Percentiles rank a stretch among this genome's conserved stretches.
Evolutionary conservation across 345 rosid species (phyloP).

Genomic region (Gynandropsis gynandra): DNA sequence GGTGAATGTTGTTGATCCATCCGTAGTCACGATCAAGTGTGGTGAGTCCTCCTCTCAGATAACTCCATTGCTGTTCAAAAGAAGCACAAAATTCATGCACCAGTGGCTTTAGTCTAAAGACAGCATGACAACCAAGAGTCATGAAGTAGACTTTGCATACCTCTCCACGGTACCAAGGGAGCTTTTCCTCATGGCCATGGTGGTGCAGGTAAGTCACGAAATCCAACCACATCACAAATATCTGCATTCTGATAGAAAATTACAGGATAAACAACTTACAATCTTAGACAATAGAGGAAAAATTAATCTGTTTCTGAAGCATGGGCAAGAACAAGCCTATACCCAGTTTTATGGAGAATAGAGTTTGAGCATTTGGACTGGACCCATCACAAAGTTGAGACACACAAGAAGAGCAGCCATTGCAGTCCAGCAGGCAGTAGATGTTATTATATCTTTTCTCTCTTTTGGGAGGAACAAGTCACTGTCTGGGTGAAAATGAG

Average conservation of each 20-base stretch:
- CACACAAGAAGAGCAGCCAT: constrained; percentile 55
- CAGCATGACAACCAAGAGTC: neutral
- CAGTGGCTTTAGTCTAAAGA: constrained; percentile 1
- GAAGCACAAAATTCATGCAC: constrained; percentile 6
- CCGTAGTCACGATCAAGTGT: constrained; percentile 88
- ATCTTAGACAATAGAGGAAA: neutral
- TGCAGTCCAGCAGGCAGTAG: constrained; percentile 67
- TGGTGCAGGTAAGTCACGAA: constrained; percentile 81
- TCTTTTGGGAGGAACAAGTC: constrained; percentile 68
- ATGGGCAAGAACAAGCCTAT: constrained; percentile 1
- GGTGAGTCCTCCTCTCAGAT: constrained; percentile 87
- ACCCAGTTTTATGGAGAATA: constrained; percentile 82
- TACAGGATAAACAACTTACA: neutral
- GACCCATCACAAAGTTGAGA: constrained; percentile 49
- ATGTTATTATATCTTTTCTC: constrained; percentile 56
- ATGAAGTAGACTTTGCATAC: constrained; percentile 29
- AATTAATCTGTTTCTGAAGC: constrained; percentile 3
- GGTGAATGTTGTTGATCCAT: constrained; percentile 80
- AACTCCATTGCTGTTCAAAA: constrained; percentile 74
- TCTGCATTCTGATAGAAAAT: constrained; percentile 29
- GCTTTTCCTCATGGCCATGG: constrained; percentile 79
- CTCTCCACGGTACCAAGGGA: constrained; percentile 94
- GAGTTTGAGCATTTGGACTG: constrained; percentile 57
- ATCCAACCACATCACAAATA: constrained; percentile 79
- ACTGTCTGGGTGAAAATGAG: constrained; percentile 76